Evolutionary conservation across 1,139 yeast species (phyloP).

Genomic region (Yamadazyma atlantica): DNA sequence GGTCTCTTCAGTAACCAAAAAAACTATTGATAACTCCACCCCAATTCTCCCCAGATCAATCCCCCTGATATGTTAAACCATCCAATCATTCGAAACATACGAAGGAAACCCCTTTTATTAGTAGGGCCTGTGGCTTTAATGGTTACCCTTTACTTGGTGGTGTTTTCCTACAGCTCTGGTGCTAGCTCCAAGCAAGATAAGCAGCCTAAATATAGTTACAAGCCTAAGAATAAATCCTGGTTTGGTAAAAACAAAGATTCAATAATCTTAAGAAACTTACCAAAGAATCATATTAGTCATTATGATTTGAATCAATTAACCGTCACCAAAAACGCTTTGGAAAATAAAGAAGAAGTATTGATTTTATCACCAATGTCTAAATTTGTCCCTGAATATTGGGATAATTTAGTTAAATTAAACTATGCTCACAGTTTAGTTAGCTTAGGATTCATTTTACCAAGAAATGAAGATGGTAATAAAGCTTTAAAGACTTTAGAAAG

Average conservation of each 20-base stretch:
- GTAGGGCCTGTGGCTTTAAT: conserved; percentile 47
- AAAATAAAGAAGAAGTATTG: conserved; percentile 77
- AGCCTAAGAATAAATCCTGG: conserved; percentile 48
- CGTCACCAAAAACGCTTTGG: conserved; percentile 66
- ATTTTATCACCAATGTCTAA: conserved; percentile 86
- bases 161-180: conserved; percentile 39
- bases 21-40: no score
- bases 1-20: no score
- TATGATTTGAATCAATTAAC: conserved; percentile 78
- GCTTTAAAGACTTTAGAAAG: conserved; percentile 70
- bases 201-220: conserved; percentile 47
- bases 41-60: not conserved
- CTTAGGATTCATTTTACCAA: conserved; percentile 87
- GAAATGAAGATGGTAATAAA: conserved; percentile 73
- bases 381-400: conserved; percentile 86
- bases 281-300: conserved; percentile 80
- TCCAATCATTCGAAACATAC: conserved; percentile 47
- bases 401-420: conserved; percentile 64
- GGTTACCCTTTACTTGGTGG: conserved; percentile 40
- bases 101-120: conserved; percentile 55
- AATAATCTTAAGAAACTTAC: conserved; percentile 58
- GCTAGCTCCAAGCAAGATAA: conserved; percentile 11
- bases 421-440: conserved; percentile 87
- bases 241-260: conserved; percentile 43
- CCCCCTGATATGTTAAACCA: conserved; percentile 2